These are phyloP conservation scores for Trichoderma asperelloides DNA, from an alignment of 495 filamentous ascomycete genomes.

Conservation along the genomic window DNA sequence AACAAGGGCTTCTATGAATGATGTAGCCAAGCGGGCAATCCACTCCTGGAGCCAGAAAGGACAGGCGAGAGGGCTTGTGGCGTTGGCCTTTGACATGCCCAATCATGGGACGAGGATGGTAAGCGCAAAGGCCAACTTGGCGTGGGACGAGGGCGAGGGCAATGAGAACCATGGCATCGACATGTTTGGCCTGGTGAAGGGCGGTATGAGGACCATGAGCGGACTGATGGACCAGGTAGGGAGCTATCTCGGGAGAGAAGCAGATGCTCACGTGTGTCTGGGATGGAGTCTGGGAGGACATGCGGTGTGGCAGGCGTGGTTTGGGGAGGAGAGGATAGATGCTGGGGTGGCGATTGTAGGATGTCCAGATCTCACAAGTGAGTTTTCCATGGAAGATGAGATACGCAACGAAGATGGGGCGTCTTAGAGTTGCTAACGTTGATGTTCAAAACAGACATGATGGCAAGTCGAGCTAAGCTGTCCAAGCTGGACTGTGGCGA, in stretches of 20 bases:
- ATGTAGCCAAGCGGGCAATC: slow-evolving; percentile 29
- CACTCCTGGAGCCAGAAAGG: slow-evolving; percentile 23
- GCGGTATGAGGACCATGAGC: slow-evolving; percentile 56
- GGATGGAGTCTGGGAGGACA: slow-evolving; percentile 87
- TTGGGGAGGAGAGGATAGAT: slow-evolving; percentile 67
- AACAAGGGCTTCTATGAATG: slow-evolving; percentile 59
- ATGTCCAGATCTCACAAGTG: slow-evolving; percentile 73
- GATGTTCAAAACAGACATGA: slow-evolving; percentile 37
- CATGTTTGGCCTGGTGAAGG: slow-evolving; percentile 57
- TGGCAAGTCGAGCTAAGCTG: slow-evolving; percentile 66
- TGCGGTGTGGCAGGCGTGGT: slow-evolving; percentile 71
- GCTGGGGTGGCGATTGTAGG: slow-evolving; percentile 76
- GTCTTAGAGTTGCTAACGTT: not conserved
- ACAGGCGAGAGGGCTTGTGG: slow-evolving; percentile 51
- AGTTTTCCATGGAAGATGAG: slow-evolving; percentile 17
- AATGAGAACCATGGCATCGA: slow-evolving; percentile 81
- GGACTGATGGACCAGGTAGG: slow-evolving; percentile 63
- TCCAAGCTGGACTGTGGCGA: slow-evolving; percentile 61
- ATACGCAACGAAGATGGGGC: too few relatives aligned
- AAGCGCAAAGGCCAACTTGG: slow-evolving; percentile 49
- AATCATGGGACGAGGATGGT: slow-evolving; percentile 77
- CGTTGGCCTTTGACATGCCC: slow-evolving; percentile 75
- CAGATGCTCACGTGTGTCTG: slow-evolving; percentile 63
- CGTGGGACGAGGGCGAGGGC: slow-evolving; percentile 68
- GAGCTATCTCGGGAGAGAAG: slow-evolving; percentile 59